Percentiles rank a stretch among this genome's conserved stretches.
Evolutionary conservation across 108 stramenopile genomes (phyloP).

Genomic region (Seminavis robusta): DNA sequence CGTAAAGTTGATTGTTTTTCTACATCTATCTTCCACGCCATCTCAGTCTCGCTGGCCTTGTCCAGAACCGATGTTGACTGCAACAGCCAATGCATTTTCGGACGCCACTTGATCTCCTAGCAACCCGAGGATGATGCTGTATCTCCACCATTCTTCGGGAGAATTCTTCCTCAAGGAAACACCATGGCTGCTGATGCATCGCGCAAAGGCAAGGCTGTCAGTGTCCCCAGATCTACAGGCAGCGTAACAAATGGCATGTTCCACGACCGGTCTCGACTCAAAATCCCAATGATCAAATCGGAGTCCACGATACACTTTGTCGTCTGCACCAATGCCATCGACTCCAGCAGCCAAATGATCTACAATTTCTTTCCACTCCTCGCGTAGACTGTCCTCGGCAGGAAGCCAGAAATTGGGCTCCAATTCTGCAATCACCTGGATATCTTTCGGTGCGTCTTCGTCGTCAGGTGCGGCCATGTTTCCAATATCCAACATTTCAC

Average conservation of each 20-base stretch:
- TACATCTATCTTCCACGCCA: no score
- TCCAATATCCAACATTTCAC: conserved; percentile 62
- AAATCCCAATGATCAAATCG: conserved; percentile 60
- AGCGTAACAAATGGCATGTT: conserved; percentile 68
- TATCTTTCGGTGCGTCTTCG: neutral
- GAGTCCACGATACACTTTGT: conserved; percentile 11
- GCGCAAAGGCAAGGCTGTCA: conserved; percentile 60
- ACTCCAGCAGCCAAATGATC: conserved; percentile 31
- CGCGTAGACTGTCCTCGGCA: conserved; percentile 18
- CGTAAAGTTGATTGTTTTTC: no score
- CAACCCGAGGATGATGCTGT: conserved; percentile 65
- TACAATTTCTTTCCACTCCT: conserved; percentile 59
- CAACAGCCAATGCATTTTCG: conserved; percentile 68
- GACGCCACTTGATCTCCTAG: conserved; percentile 82
- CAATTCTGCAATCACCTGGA: conserved; percentile 24
- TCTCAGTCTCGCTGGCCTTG: conserved; percentile 54
- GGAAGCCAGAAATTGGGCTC: conserved; percentile 49
- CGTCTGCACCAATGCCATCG: conserved; percentile 33
- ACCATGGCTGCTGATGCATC: conserved; percentile 77
- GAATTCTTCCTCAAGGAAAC: conserved; percentile 79
- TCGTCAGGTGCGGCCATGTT: conserved; percentile 15
- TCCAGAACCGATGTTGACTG: conserved; percentile 60
- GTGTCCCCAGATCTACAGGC: conserved; percentile 69
- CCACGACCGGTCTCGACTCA: conserved; percentile 68
- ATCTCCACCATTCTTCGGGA: conserved; percentile 83